Base-by-base conservation (phyloP, 2,329 filamentous ascomycete species). In the Fusarium compactum region DNA sequence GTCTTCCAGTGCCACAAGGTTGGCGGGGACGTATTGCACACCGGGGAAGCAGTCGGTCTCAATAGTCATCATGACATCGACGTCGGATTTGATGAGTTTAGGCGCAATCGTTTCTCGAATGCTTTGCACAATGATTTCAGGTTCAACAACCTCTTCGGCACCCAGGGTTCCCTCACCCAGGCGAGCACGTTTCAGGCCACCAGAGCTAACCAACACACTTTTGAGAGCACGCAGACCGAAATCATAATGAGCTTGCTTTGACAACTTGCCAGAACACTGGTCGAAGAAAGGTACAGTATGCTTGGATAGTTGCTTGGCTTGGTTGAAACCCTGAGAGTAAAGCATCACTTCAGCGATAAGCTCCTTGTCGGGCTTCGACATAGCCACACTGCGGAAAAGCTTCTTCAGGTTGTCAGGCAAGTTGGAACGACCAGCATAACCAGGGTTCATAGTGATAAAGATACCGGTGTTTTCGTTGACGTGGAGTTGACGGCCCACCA, bases 371-470 rank as follows among this genome's bases (percentile, higher is more conserved):
- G 96, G 96, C 82, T 98, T 99, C 14, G 96, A 99, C 96, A 99
- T 99, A 68, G 96, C 96, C 54, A 99, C 95, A 77, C 96, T 99
- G 78, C 97, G 91, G 89, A 99, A 99, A 43, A 99, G 86, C 83
- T 99, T 99, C 89, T 99, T 99, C 84, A 99, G 82, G 80, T 99
- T 99, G 83, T 99, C 96, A 4, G 96, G 96, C 77, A 99, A 84
- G 82, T 99, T 99, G 52, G 96, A 99, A 81, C 96, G 93, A 61
- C 96, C 96, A 56, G 96, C 96, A 82, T 99, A 99, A 55, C 96
- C 96, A 80, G 96, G 96, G 80, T 99, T 99, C 97, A 99, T 99
- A 41, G 96, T 99, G 80, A 99, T 99, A 85, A 99, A 99, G 79
- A 99, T 96, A 74, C 96, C 96, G 53, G 97, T 98, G 78, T 98